These are phyloP conservation scores for Coniferiporia weirii DNA, from an alignment of 1,284 basidiomycete species.

Conservation along the genomic window DNA sequence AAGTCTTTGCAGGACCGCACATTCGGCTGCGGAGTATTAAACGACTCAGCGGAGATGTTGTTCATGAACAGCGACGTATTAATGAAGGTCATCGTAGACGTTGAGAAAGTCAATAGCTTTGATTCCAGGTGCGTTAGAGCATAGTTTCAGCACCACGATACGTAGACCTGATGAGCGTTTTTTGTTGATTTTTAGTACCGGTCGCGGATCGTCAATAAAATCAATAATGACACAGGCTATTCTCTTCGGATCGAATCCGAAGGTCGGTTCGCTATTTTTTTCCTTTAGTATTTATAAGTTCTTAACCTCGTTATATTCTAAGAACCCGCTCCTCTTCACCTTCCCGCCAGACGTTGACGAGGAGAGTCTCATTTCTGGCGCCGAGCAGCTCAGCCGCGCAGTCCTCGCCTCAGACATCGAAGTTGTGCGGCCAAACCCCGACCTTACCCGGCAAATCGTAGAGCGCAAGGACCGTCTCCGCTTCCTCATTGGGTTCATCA, in stretches of 20 bases:
- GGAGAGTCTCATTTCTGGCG: slow-evolving; percentile 76
- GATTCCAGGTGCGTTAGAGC: slow-evolving; percentile 46
- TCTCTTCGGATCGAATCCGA: slow-evolving; percentile 66
- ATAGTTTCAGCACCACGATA: too few species aligned
- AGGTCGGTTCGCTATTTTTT: slow-evolving; percentile 34
- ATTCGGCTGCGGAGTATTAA: slow-evolving; percentile 58
- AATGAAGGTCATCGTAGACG: slow-evolving; percentile 59
- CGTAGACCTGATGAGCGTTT: too few species aligned
- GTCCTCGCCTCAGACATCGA: slow-evolving; percentile 71
- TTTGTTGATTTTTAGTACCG: slow-evolving; percentile 38
- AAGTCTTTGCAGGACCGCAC: slow-evolving; percentile 64
- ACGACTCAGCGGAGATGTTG: slow-evolving; percentile 46
- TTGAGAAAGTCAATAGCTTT: slow-evolving; percentile 55
- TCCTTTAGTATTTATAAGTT: slow-evolving; percentile 3
- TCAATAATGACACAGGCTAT: slow-evolving; percentile 87
- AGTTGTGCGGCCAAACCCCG: slow-evolving; percentile 72
- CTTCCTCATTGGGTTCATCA: slow-evolving; percentile 85
- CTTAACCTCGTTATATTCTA: slow-evolving; percentile 14
- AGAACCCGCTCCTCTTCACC: slow-evolving; percentile 84
- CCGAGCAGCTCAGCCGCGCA: slow-evolving; percentile 72
- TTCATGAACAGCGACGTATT: slow-evolving; percentile 62
- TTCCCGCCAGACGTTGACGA: slow-evolving; percentile 75
- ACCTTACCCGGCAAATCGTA: slow-evolving; percentile 75
- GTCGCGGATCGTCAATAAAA: slow-evolving; percentile 66
- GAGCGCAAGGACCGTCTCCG: slow-evolving; percentile 72